Conservation (phyloP, 78 protist species). For the Dictyostelium purpureum region DNA sequence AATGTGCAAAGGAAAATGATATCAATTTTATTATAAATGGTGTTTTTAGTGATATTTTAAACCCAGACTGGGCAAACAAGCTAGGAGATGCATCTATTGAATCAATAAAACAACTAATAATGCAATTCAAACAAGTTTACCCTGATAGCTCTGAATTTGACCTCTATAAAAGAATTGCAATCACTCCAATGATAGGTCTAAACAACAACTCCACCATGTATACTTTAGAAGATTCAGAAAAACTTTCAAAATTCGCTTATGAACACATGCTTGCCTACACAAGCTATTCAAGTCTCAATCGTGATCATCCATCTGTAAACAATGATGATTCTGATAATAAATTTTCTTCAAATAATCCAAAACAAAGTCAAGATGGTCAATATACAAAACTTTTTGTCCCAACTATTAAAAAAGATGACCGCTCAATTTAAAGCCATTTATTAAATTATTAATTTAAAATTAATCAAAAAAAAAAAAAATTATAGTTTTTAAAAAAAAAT, state of each 20-base stretch:
- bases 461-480: too few relatives aligned
- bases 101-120: too few relatives aligned
- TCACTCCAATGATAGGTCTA: slow-evolving; percentile 21
- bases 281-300: not conserved
- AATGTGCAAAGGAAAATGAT: too few relatives aligned
- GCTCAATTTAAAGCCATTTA: too few relatives aligned
- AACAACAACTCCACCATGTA: not conserved
- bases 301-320: not conserved
- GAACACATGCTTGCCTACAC: not conserved
- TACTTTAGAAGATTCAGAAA: not conserved
- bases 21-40: too few relatives aligned
- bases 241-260: not conserved
- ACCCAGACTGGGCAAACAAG: too few relatives aligned
- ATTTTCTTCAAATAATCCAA: not conserved
- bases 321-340: not conserved
- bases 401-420: not conserved
- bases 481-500: too few relatives aligned
- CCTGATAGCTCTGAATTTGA: too few relatives aligned
- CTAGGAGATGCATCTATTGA: too few relatives aligned
- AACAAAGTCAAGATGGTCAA: not conserved
- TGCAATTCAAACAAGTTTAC: too few relatives aligned
- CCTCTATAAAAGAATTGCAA: not conserved
- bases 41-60: too few relatives aligned
- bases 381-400: not conserved
- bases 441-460: too few relatives aligned